Evolutionary conservation across 257 asterid species (phyloP).

Genomic region (Voacanga thouarsii): DNA sequence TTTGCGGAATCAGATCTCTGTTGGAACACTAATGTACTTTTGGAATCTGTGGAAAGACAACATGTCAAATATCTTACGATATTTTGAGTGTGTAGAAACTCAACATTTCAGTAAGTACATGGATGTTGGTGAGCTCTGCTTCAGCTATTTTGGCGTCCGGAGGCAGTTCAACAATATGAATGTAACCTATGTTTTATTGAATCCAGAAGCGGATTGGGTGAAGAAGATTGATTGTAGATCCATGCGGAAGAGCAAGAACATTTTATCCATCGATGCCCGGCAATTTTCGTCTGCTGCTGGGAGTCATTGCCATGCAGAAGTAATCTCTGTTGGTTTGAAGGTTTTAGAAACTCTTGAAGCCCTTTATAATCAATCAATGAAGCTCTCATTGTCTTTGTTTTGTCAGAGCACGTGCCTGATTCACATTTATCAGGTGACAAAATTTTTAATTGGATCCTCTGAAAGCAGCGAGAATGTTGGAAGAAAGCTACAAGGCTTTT

Average conservation of each 20-base stretch:
- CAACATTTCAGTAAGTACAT: slow-evolving; percentile 5
- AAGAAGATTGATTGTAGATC: slow-evolving; percentile 25
- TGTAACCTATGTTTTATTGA: slow-evolving; percentile 30
- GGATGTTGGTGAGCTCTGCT: slow-evolving; percentile 28
- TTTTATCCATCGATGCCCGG: slow-evolving; percentile 29
- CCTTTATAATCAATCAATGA: slow-evolving; percentile 16
- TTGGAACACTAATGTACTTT: slow-evolving; percentile 35
- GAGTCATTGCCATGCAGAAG: slow-evolving; percentile 38
- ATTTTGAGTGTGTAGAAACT: slow-evolving; percentile 30
- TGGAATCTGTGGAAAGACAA: slow-evolving; percentile 45
- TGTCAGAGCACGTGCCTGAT: slow-evolving; percentile 33
- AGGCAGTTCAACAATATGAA: slow-evolving; percentile 20
- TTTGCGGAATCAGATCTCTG: slow-evolving; percentile 30
- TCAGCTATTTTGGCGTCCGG: slow-evolving; percentile 52
- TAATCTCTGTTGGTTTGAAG: slow-evolving; percentile 35
- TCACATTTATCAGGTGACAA: slow-evolving; percentile 31
- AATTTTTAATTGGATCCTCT: slow-evolving; percentile 26
- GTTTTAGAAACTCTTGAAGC: slow-evolving; percentile 41
- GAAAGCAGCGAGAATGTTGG: slow-evolving; percentile 9
- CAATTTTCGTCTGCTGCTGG: slow-evolving; percentile 42
- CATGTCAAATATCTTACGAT: slow-evolving; percentile 25
- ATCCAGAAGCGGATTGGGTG: slow-evolving; percentile 52
- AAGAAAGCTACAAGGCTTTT: slow-evolving; percentile 19
- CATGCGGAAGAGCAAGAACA: slow-evolving; percentile 16
- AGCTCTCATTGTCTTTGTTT: slow-evolving; percentile 15